Percentiles rank a stretch among this genome's conserved stretches.
These are phyloP conservation scores for Puya raimondii DNA, from an alignment of 176 grass and related monocot genomes.

Conservation along the genomic window DNA sequence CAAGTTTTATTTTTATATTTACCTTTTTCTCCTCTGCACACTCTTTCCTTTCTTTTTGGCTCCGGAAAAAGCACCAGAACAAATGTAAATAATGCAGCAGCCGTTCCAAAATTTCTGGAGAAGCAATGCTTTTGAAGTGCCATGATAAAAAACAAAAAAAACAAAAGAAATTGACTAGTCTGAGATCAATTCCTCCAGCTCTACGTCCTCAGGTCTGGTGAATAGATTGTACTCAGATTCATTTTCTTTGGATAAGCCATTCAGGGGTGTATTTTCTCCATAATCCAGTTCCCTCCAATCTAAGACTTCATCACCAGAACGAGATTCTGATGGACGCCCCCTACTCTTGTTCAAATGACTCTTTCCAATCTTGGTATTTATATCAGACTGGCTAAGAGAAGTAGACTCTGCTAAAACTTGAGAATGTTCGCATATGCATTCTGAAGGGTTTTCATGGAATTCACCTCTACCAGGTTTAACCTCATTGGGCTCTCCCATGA, in stretches of 20 bases:
- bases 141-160: neutral
- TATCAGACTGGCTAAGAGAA: constrained; percentile 1
- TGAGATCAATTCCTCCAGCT: constrained; percentile 50
- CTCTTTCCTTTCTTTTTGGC: constrained; percentile 25
- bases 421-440: constrained; percentile 63
- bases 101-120: constrained; percentile 10
- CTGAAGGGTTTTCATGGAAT: constrained; percentile 84
- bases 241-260: constrained; percentile 30
- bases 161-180: constrained; percentile 33
- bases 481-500: constrained; percentile 92
- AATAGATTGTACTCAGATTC: constrained; percentile 37
- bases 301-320: constrained; percentile 29
- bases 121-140: constrained; percentile 6
- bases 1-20: constrained; percentile 6
- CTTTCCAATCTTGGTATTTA: constrained; percentile 19
- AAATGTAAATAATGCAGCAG: constrained; percentile 29
- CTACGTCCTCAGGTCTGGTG: constrained; percentile 37
- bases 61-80: constrained; percentile 17
- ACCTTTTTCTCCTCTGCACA: constrained; percentile 32
- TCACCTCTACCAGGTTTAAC: constrained; percentile 73
- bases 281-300: constrained; percentile 80
- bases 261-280: constrained; percentile 58
- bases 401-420: neutral
- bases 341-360: constrained; percentile 12
- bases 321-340: constrained; percentile 25